These are phyloP conservation scores for Ogataea kodamae DNA, from an alignment of 805 yeast genomes.

Conservation along the genomic window DNA sequence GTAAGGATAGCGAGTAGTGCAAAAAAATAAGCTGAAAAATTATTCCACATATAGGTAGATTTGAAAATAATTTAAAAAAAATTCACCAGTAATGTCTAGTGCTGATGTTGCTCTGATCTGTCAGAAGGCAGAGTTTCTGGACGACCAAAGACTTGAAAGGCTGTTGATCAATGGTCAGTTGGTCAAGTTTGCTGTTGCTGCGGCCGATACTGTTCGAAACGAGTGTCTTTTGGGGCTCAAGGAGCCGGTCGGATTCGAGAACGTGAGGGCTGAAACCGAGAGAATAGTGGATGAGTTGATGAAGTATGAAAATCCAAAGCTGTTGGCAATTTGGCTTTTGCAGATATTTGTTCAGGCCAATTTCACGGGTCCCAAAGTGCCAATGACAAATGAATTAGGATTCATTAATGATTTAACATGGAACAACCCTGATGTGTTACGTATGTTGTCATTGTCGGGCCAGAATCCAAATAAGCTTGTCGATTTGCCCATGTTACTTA, in stretches of 20 bases:
- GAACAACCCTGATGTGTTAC: slow-evolving; percentile 16
- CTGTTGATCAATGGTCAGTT: slow-evolving; percentile 30
- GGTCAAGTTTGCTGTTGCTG: slow-evolving; percentile 15
- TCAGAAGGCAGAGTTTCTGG: slow-evolving; percentile 15
- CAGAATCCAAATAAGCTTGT: slow-evolving; percentile 65
- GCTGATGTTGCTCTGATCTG: slow-evolving; percentile 15
- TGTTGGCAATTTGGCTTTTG: slow-evolving; percentile 54
- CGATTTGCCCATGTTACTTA: slow-evolving; percentile 45
- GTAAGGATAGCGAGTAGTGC: slow-evolving; percentile 10
- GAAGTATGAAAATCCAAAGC: slow-evolving; percentile 13
- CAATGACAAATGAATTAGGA: slow-evolving; percentile 26
- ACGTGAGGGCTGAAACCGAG: too few species aligned
- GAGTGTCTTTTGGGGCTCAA: too few species aligned
- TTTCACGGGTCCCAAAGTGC: slow-evolving; percentile 75
- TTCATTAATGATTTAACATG: slow-evolving; percentile 15
- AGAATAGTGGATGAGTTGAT: too few species aligned
- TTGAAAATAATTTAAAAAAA: not conserved
- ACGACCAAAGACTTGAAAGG: slow-evolving; percentile 5
- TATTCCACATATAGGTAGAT: too few species aligned
- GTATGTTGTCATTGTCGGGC: slow-evolving; percentile 40
- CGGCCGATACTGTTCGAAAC: slow-evolving; percentile 13
- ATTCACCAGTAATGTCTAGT: not conserved
- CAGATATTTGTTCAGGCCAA: slow-evolving; percentile 73
- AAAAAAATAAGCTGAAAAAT: not conserved
- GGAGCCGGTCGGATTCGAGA: too few species aligned